phyloP scores from a whole-genome alignment of 371 early-diverging fungal genomes.

The Mucor racemosus region DNA sequence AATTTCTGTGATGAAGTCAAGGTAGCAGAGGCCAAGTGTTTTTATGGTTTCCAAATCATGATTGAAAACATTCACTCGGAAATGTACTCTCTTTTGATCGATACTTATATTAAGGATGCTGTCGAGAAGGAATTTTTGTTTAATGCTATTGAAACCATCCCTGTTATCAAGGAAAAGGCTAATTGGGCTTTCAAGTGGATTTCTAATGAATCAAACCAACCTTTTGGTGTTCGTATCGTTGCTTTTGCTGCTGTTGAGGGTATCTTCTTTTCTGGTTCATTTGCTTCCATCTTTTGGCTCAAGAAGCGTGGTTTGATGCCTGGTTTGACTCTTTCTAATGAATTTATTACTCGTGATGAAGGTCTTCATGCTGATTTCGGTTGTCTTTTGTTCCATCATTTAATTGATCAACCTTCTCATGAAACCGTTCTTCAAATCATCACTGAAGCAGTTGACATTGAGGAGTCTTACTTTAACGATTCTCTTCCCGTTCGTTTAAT shows the following conservation, averaged over 20 bases:
- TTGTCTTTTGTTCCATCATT: conserved; percentile 90
- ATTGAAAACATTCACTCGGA: conserved; percentile 99
- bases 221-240: conserved; percentile 94
- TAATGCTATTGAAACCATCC: conserved; percentile 94
- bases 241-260: conserved; percentile 99
- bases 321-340: conserved; percentile 99
- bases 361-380: conserved; percentile 99
- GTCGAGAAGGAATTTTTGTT: conserved; percentile 88
- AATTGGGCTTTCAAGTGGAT: conserved; percentile 99
- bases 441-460: conserved; percentile 92
- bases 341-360: conserved; percentile 99
- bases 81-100: conserved; percentile 98
- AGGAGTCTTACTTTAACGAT: conserved; percentile 95
- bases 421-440: conserved; percentile 83
- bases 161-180: conserved; percentile 97
- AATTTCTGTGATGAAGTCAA: conserved; percentile 97
- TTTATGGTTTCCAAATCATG: conserved; percentile 99
- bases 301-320: conserved; percentile 99
- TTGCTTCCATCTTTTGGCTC: conserved; percentile 99
- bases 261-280: conserved; percentile 99
- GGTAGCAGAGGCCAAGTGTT: conserved; percentile 96
- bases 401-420: conserved; percentile 78
- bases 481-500: conserved; percentile 96
- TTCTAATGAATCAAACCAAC: conserved; percentile 65
- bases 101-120: conserved; percentile 95